phyloP scores from a whole-genome alignment of 352 stramenopile genomes.

The Chrysophaeum taylorii region DNA sequence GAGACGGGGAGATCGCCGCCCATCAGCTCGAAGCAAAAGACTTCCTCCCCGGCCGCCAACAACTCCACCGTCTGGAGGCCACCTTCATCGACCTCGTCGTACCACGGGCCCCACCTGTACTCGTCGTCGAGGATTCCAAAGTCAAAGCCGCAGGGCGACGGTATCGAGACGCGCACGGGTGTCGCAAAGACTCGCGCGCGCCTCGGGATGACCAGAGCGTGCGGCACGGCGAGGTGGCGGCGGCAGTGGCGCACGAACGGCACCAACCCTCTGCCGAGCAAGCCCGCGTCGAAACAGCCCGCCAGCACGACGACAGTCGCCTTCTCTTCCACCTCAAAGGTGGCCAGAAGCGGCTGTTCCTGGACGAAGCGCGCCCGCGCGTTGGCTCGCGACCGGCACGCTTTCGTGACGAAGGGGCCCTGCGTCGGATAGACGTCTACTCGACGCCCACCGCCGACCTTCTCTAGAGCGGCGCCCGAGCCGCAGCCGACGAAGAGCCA shows the following conservation, averaged over 20 bases:
- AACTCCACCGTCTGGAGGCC: background rate
- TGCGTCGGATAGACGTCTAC: background rate
- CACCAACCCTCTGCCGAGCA: background rate
- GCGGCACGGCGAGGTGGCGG: background rate
- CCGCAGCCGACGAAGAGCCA: constrained; percentile 1
- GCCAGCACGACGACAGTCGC: constrained; percentile 6
- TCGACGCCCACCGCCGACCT: too few species aligned
- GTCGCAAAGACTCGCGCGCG: constrained; percentile 4
- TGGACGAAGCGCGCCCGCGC: background rate
- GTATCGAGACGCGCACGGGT: background rate
- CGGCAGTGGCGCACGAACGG: background rate
- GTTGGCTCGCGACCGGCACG: background rate
- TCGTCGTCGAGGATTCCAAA: background rate
- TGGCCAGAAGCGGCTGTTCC: background rate
- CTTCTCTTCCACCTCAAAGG: too few species aligned
- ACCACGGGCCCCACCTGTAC: constrained; percentile 6
- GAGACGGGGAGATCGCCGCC: background rate
- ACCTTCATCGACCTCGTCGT: background rate
- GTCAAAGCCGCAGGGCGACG: background rate
- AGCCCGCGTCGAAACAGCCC: background rate
- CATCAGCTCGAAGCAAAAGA: background rate
- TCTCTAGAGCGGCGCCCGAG: too few species aligned
- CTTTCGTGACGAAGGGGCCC: background rate
- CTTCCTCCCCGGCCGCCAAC: background rate
- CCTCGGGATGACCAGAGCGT: background rate